Base-by-base conservation (phyloP, 495 filamentous ascomycete species). In the Neurospora terricola region DNA sequence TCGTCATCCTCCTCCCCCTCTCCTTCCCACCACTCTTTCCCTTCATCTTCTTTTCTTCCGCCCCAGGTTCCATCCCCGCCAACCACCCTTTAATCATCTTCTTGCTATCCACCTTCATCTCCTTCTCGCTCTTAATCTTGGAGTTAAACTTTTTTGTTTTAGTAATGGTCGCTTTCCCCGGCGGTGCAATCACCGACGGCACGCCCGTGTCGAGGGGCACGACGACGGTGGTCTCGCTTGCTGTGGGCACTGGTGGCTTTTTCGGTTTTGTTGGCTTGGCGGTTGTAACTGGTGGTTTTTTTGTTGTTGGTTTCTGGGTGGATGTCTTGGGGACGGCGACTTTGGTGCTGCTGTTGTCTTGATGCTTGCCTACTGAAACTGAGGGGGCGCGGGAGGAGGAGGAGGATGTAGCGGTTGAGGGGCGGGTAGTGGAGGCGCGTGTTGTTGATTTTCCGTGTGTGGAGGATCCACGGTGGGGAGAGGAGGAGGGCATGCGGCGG, bases 101-200 rank as follows among this genome's bases (percentile, higher is more conserved):
- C 72, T 76, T 76, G 7, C 71, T 70, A 39, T 78, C 75, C 14
- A 77, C 68, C 73, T 71, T 73, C 66, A 79, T n/a, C 42, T 77
- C 75, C 75, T 79, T 79, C 12, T 78, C 78, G 10, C 42, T 40
- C 42, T 69, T 78, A 14, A 79, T 71, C 66, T 72, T 78, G 3
- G 59, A 73, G 14, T 77, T 39, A 37, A 79, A 69, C 71, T 72
- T 74, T 40, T 76, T 78, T 0, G 72, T 72, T 34, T 72, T 73
- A 10, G 8, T 66, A 2, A 66, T 66, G 4, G 27, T 66, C 14
- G 54, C 54, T 36, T 66, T 66, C 14, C 54, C 54, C 27, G 27
- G 54, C 27, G 54, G 54, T 3, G 54, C 54, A 12, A 66, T 66
- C 12, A 66, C 54, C 18, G 12, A 18, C 23, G 54, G 27, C 54